Conservation (phyloP, 2,329 filamentous ascomycete species). For the Immersiporthe knoxdaviesiana region DNA sequence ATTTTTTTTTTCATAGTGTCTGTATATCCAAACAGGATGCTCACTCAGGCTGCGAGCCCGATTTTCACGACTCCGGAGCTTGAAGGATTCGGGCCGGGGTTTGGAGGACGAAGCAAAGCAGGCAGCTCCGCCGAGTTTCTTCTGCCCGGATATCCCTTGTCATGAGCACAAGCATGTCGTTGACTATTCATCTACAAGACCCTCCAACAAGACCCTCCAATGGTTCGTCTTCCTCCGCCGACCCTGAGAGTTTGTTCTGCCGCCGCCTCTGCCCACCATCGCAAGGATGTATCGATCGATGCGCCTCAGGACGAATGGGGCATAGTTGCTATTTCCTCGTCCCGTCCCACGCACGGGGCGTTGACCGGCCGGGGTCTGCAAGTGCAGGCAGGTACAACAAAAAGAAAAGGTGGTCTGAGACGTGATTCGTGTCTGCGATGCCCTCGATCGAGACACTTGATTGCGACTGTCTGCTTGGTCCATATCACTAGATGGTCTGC, state of each 20-base stretch:
- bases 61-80: neutral
- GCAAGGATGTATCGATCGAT: neutral
- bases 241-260: neutral
- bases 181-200: neutral
- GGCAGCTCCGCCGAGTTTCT: neutral
- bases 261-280: neutral
- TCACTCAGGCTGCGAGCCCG: neutral
- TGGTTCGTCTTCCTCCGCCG: too few relatives aligned
- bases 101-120: neutral
- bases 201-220: neutral
- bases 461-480: neutral
- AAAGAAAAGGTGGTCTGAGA: neutral
- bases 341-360: neutral
- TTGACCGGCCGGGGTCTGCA: slow-evolving; percentile 7
- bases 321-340: slow-evolving; percentile 1
- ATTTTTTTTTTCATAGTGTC: neutral
- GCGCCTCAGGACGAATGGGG: neutral
- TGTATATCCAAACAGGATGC: neutral
- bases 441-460: neutral
- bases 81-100: neutral
- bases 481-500: neutral
- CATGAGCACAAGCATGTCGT: neutral
- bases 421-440: neutral
- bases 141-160: neutral
- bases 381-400: slow-evolving; percentile 2